Base-by-base conservation (phyloP, 1,284 basidiomycete species). In the Gomphus bonarii region DNA sequence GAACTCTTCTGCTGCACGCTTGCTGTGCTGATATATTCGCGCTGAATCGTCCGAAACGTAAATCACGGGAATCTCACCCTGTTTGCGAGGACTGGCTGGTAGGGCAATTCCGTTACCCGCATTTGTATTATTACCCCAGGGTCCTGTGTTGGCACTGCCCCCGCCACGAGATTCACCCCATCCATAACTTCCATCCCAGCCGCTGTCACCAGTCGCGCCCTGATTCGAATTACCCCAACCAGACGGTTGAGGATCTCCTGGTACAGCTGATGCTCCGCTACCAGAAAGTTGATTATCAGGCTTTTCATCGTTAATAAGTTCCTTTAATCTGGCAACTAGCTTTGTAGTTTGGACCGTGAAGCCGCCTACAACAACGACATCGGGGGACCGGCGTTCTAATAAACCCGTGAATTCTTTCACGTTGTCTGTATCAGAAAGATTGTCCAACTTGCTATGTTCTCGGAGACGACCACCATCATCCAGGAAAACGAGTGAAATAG, bases 11-110 rank as follows among this genome's bases (percentile, higher is more conserved):
- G 79, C 76, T 0, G 92, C 93, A 44, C 95, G 86, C 61, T 83
- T 80, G 65, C 91, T 95, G 67, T 94, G 85, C 72, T 95, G 94
- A 71, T 93, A 99, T 54, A 98, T 82, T 49, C 95, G 81, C 3
- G 97, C 97, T 28, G 97, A 87, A 60, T 97, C 92, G 68, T 99
- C 97, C 55, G 82, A 82, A 48, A 90, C 83, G 64, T 91, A 95
- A 49, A 90, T 84, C 57, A 95, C 83, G 0, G 89, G 89, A 25
- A 82, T 85, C 54, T 78, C 70, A 61, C 78, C 77, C 11, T 68
- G 63, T 53, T 77, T 75, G 42, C 77, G 60, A 16, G 40, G 42
- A 48, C 55, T 22, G 22, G 16, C 43, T 18, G 50, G 57, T 22
- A 3, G 31, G 10, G 14, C 33, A 16, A 7, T 35, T 16, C n/a